phyloP scores from a whole-genome alignment of 305 asterid genomes.

The Lippia alba region DNA sequence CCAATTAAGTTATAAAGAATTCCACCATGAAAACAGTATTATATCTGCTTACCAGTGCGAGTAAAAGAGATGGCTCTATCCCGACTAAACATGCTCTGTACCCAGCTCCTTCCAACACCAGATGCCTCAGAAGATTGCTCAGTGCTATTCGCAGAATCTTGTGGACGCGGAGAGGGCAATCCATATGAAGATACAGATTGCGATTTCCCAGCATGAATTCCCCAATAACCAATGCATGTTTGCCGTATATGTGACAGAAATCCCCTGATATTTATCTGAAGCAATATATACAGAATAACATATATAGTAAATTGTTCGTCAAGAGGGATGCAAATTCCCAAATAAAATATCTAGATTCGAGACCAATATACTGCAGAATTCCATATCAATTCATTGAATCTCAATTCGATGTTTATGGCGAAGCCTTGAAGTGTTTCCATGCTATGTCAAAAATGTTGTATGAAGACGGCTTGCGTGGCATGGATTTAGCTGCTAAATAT shows the following conservation, averaged over 20 bases:
- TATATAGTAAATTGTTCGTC: conserved; percentile 25
- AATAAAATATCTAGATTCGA: neutral
- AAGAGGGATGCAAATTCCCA: conserved; percentile 6
- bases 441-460: too few relatives aligned
- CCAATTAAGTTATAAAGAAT: neutral
- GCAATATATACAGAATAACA: conserved; percentile 33
- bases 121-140: conserved; percentile 86
- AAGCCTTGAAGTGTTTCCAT: too few relatives aligned
- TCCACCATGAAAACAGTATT: conserved; percentile 19
- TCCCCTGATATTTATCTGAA: conserved; percentile 86
- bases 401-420: too few relatives aligned
- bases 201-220: conserved; percentile 70
- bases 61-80: conserved; percentile 79
- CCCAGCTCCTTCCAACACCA: conserved; percentile 96
- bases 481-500: too few relatives aligned
- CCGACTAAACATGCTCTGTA: conserved; percentile 96
- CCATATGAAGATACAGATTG: conserved; percentile 70
- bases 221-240: conserved; percentile 87
- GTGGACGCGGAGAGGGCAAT: conserved; percentile 84
- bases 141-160: conserved; percentile 61
- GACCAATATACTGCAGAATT: too few relatives aligned
- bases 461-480: too few relatives aligned
- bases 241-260: conserved; percentile 81
- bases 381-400: too few relatives aligned
- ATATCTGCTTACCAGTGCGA: conserved; percentile 61